A percentile compares a stretch with the other conserved stretches of the same genome.
phyloP scores from a whole-genome alignment of 139 green algal genomes.

The Chlamydomonas eustigma region DNA sequence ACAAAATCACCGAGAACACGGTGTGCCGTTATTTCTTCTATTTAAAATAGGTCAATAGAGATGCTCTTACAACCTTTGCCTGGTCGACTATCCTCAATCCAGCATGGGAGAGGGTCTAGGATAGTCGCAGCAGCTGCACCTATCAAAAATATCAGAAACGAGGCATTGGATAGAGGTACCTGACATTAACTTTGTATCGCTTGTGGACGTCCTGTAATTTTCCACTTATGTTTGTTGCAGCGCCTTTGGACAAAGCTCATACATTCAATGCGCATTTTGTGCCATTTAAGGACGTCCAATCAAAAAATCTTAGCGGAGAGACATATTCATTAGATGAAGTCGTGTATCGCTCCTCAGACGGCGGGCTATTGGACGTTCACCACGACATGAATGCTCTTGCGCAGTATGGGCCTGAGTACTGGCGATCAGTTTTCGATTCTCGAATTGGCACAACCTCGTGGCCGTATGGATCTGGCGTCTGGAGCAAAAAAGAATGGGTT shows the following conservation, averaged over 20 bases:
- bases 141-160: too few species aligned
- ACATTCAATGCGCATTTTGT: constrained; percentile 90
- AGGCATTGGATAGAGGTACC: too few species aligned
- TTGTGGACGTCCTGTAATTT: too few species aligned
- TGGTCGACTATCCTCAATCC: too few species aligned
- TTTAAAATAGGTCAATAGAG: too few species aligned
- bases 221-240: constrained; percentile 30
- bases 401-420: constrained; percentile 87
- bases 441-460: constrained; percentile 87
- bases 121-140: too few species aligned
- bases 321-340: constrained; percentile 92
- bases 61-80: too few species aligned
- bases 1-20: too few species aligned
- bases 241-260: constrained; percentile 36
- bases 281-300: constrained; percentile 75
- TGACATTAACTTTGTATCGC: too few species aligned
- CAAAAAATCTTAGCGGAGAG: constrained; percentile 49
- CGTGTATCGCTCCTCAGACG: constrained; percentile 80
- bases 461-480: constrained; percentile 97
- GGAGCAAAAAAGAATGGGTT: constrained; percentile 99
- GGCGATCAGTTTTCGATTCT: constrained; percentile 90
- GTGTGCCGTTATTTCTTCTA: too few species aligned
- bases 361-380: constrained; percentile 91
- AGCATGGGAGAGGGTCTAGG: too few species aligned
- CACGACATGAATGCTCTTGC: constrained; percentile 91